Evolutionary conservation across 106 monocot species (phyloP), one percentile per base, ranked within the genome.

Genomic region (Allium fistulosum): DNA sequence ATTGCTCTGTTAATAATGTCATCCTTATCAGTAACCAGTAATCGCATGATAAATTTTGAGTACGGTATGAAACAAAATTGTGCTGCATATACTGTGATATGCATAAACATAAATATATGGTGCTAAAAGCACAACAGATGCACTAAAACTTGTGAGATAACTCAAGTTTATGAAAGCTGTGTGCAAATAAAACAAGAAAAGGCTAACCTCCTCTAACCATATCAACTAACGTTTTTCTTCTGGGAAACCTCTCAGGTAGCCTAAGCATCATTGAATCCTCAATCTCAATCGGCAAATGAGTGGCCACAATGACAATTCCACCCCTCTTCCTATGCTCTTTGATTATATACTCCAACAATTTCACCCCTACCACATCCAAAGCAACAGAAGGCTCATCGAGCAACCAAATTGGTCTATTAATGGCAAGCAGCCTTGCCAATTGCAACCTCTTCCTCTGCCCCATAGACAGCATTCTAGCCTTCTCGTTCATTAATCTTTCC

Each of bases 361-460:
- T 52, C 16, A 93, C 90, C 48, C 99, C 99, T 77, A 87, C 99
- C 3, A 48, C 68, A 77, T 99, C 99, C 80, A 99, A 71, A 63
- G 93, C 93, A 59, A 90, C 93, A 2, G 99, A 99, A 22, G 99
- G 99, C 78, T 99, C 99, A 59, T 99, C 99, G 16, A 99, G 88
- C 80, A 99, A 71, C 99, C 99, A 99, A 58, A 99, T 85, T 6
- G 92, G 99, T 49, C 93, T 74, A 51, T 93, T 90, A 27, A 99
- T 77, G 0, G 99, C 93, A 15, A 99, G 76, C 57, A 99, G 64
- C 15, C 99, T 78, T 18, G 99, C 93, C 79, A 99, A 46, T 57
- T 99, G 99, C 66, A 99, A 15, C 63, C 90, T 57, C 76, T 99
- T 99, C 78, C 99, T 78, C 77, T 99, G 90, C 1, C 99, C 99